Percentiles rank a stretch among this genome's conserved stretches.
Evolutionary conservation across 768 basidiomycete genomes (phyloP).

Genomic region (Pleurotus tuoliensis): DNA sequence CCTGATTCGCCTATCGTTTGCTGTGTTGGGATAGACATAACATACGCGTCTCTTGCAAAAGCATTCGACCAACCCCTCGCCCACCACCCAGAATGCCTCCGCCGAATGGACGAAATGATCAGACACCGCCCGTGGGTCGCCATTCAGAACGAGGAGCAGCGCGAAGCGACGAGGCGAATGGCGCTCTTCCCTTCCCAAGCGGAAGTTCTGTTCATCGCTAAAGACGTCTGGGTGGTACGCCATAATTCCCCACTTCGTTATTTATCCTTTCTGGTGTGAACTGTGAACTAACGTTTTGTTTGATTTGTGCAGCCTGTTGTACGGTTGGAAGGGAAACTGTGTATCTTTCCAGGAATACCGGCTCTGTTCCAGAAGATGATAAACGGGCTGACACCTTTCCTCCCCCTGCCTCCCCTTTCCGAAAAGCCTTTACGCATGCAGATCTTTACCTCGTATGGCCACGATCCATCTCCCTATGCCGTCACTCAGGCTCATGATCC

Average conservation of each 20-base stretch:
- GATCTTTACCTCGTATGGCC: slow-evolving; percentile 71
- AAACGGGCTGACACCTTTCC: slow-evolving; percentile 62
- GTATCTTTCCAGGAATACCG: slow-evolving; percentile 91
- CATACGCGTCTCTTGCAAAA: slow-evolving; percentile 82
- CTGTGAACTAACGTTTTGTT: neutral
- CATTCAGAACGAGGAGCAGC: slow-evolving; percentile 71
- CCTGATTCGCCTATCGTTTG: neutral
- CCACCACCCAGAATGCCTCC: slow-evolving; percentile 75
- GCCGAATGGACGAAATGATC: slow-evolving; percentile 63
- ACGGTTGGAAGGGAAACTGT: slow-evolving; percentile 79
- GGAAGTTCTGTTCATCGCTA: slow-evolving; percentile 76
- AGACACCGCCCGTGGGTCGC: slow-evolving; percentile 52
- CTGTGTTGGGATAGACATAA: slow-evolving; percentile 59
- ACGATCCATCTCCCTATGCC: neutral
- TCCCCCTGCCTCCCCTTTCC: slow-evolving; percentile 73
- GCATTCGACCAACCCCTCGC: slow-evolving; percentile 72
- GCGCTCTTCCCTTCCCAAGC: slow-evolving; percentile 79
- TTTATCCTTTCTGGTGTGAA: neutral
- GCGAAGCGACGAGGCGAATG: slow-evolving; percentile 79
- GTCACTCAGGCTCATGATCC: neutral
- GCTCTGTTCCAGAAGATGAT: slow-evolving; percentile 80
- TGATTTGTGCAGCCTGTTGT: slow-evolving; percentile 66
- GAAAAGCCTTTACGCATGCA: slow-evolving; percentile 78
- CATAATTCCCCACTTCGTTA: neutral
- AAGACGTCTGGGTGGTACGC: slow-evolving; percentile 84